Conservation (phyloP, 257 asterid genomes). For the Penstemon davidsonii region DNA sequence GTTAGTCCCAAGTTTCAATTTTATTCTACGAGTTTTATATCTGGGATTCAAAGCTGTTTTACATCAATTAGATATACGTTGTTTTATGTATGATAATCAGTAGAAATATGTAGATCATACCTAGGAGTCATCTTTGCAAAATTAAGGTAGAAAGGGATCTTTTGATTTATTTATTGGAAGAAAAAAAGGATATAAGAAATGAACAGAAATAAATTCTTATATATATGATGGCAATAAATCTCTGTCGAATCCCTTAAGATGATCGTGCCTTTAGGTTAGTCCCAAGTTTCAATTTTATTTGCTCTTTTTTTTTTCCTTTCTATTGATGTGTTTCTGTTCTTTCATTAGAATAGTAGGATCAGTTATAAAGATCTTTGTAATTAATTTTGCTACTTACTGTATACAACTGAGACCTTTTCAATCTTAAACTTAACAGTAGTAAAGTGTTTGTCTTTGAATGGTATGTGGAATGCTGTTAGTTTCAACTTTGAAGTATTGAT, state of each 20-base stretch:
- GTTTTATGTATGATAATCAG: background rate
- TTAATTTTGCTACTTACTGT: background rate
- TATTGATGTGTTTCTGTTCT: background rate
- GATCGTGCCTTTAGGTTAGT: conserved; percentile 91
- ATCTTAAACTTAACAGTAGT: background rate
- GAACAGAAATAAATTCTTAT: background rate
- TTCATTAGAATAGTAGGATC: background rate
- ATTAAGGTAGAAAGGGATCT: background rate
- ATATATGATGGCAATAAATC: conserved; percentile 61
- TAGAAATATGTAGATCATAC: background rate
- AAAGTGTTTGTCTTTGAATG: background rate
- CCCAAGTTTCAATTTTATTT: conserved; percentile 6
- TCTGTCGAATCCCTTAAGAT: conserved; percentile 92
- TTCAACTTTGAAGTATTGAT: background rate
- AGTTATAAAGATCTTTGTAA: conserved; percentile 4
- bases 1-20: conserved; percentile 39
- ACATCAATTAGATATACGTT: background rate
- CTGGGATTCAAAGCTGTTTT: background rate
- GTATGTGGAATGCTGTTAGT: background rate
- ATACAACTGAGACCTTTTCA: conserved; percentile 2
- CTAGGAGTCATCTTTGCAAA: background rate
- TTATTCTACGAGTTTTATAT: background rate
- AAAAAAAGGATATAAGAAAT: background rate
- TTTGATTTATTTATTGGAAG: background rate
- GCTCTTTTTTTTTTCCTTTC: background rate